These are phyloP conservation scores for Echeveria elegans DNA, from an alignment of 164 flowering plant genomes.

Conservation along the genomic window DNA sequence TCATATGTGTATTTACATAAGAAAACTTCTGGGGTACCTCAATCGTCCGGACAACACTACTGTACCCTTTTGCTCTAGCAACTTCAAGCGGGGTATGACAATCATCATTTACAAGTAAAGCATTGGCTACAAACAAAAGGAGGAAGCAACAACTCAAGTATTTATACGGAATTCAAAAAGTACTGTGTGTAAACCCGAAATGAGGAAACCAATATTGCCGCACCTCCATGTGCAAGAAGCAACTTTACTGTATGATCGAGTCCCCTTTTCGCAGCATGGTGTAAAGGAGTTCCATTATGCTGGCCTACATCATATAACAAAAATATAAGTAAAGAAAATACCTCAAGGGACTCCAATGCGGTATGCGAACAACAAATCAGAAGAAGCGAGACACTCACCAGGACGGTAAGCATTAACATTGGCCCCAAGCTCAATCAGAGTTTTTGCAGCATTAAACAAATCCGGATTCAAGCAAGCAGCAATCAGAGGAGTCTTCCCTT, in stretches of 20 bases:
- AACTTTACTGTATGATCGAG: constrained; percentile 14
- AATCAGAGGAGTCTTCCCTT: constrained; percentile 16
- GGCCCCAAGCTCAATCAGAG: constrained; percentile 16
- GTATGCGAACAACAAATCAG: background rate
- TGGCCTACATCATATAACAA: constrained; percentile 6
- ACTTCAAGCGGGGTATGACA: constrained; percentile 19
- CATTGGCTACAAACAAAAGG: constrained; percentile 20
- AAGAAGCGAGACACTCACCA: constrained; percentile 1
- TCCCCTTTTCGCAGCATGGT: constrained; percentile 19
- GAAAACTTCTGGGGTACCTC: constrained; percentile 9
- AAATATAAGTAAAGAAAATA: background rate
- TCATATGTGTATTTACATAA: background rate
- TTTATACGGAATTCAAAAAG: background rate
- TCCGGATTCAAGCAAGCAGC: constrained; percentile 15
- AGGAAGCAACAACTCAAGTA: background rate
- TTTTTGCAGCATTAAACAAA: constrained; percentile 10
- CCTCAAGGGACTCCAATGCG: background rate
- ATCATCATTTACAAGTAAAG: constrained; percentile 16
- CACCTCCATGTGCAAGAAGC: constrained; percentile 16
- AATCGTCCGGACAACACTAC: constrained; percentile 16
- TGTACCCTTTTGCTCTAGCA: constrained; percentile 16
- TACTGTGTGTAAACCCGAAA: background rate
- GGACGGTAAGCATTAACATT: constrained; percentile 16
- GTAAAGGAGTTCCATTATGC: constrained; percentile 16
- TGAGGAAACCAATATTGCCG: background rate